Conservation (phyloP, 116 monocot species). For the Papilionanthe hybrid region DNA sequence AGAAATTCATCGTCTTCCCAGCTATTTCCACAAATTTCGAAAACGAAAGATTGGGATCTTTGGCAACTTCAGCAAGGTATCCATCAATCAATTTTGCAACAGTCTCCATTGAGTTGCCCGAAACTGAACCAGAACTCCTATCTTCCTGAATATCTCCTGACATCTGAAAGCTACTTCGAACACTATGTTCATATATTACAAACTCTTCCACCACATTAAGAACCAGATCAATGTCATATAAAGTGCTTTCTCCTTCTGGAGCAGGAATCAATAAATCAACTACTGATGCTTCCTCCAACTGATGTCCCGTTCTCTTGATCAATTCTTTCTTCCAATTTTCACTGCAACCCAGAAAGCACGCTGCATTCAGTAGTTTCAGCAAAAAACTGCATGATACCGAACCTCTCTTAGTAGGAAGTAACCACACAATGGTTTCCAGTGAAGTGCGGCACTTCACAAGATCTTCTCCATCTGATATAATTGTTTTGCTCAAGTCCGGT, state of each 20-base stretch:
- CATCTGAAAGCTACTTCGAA: conserved; percentile 4
- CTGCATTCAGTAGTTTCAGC: conserved; percentile 35
- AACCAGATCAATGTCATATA: conserved; percentile 37
- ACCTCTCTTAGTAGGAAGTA: conserved; percentile 31
- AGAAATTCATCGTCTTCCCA: conserved; percentile 21
- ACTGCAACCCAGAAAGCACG: conserved; percentile 24
- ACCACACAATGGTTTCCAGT: conserved; percentile 33
- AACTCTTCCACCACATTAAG: conserved; percentile 34
- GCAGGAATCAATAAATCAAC: conserved; percentile 33
- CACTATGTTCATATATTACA: conserved; percentile 17
- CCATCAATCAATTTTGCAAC: conserved; percentile 42
- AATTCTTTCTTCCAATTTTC: conserved; percentile 29
- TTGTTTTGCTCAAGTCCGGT: conserved; percentile 42
- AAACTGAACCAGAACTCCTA: conserved; percentile 15
- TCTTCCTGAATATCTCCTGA: conserved; percentile 21
- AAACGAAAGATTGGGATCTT: conserved; percentile 33
- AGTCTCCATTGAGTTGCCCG: conserved; percentile 18
- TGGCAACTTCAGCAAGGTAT: conserved; percentile 40
- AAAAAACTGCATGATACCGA: conserved; percentile 39
- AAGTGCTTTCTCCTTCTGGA: conserved; percentile 4
- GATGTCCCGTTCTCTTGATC: conserved; percentile 29
- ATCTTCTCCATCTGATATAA: conserved; percentile 19
- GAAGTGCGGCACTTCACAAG: conserved; percentile 1
- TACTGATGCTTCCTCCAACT: conserved; percentile 40
- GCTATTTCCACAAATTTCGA: conserved; percentile 42